Evolutionary conservation across 2,329 filamentous ascomycete genomes (phyloP).

Genomic region (Botrytis galanthina): DNA sequence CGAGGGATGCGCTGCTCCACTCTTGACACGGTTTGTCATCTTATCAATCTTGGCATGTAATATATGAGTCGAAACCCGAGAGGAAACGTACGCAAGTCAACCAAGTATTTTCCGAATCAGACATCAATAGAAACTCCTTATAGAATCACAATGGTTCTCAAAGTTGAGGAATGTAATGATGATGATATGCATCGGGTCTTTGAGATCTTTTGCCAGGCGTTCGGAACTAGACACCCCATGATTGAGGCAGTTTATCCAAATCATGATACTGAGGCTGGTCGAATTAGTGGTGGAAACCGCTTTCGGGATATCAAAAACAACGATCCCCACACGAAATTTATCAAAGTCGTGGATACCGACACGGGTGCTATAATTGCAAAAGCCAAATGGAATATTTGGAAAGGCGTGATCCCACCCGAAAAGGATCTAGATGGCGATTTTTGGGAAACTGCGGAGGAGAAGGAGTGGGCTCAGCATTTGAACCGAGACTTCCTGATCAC

Average conservation of each 20-base stretch:
- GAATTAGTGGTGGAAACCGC: background rate
- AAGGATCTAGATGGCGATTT: slow-evolving; percentile 10
- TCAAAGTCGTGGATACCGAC: slow-evolving; percentile 8
- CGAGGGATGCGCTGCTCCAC: background rate
- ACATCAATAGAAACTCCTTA: background rate
- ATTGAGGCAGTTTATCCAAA: slow-evolving; percentile 12
- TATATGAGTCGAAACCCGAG: background rate
- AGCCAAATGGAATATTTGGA: slow-evolving; percentile 18
- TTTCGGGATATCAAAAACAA: slow-evolving; percentile 5
- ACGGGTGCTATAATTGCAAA: slow-evolving; percentile 1
- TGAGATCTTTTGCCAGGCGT: slow-evolving; percentile 14
- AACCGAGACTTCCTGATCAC: slow-evolving; percentile 2
- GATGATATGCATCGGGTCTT: slow-evolving; percentile 15
- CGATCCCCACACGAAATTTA: background rate
- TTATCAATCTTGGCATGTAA: slow-evolving; percentile 7
- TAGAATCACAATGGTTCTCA: slow-evolving; percentile 4
- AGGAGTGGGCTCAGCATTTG: slow-evolving; percentile 16
- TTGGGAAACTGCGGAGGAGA: slow-evolving; percentile 13
- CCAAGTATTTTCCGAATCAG: background rate
- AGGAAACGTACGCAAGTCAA: background rate
- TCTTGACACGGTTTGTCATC: background rate
- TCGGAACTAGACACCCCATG: background rate
- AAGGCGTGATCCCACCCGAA: slow-evolving; percentile 12
- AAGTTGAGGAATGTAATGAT: slow-evolving; percentile 16
- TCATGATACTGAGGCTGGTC: slow-evolving; percentile 6